Evolutionary conservation across 257 asterid species (phyloP), one percentile per base, ranked within the genome.

Genomic region (Primulina eburnea): DNA sequence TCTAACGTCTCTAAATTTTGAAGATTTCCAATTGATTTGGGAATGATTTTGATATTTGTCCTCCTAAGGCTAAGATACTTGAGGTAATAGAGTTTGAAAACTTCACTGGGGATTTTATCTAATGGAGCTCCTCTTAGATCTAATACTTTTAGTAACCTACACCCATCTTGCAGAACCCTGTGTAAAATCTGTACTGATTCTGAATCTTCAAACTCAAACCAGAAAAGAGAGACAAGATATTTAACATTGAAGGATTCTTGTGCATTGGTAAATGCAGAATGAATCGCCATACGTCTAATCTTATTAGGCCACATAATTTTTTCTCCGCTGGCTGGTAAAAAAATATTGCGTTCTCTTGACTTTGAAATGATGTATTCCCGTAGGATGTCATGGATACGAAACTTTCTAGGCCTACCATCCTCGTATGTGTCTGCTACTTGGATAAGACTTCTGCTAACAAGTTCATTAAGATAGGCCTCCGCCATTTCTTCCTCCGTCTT

Each of bases 41-140:
- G 33, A 30, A 30, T 30, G 33, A 30, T 3, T 30, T 30, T 30
- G 33, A 30, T 30, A 30, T 30, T 62, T 9, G 80, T 69, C 21
- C 30, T n/a, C 7, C 63, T 56, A 0, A 81, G 24, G 59, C 59
- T 10, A 1, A 81, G 56, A 53, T 33, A 24, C 57, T 50, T 73
- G 59, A 81, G 81, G 47, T 57, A 78, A 53, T 62, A 63, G n/a
- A 76, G 24, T 2, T 72, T 73, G 68, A 69, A 81, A 61, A 78
- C 74, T 56, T 67, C 70, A 17, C 40, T 2, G 14, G 82, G 77
- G 26, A 76, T 73, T 3, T n/a, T 62, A 10, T 72, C 68, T 8
- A 76, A 3, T 2, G 52, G 64, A 3, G 70, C 69, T 32, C 73
- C 71, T n/a, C 61, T 38, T 21, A 78, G n/a, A 30, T 71, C 67